These are phyloP conservation scores for Penicillium sp. DNA, from an alignment of 2,329 filamentous ascomycete genomes.

Conservation along the genomic window DNA sequence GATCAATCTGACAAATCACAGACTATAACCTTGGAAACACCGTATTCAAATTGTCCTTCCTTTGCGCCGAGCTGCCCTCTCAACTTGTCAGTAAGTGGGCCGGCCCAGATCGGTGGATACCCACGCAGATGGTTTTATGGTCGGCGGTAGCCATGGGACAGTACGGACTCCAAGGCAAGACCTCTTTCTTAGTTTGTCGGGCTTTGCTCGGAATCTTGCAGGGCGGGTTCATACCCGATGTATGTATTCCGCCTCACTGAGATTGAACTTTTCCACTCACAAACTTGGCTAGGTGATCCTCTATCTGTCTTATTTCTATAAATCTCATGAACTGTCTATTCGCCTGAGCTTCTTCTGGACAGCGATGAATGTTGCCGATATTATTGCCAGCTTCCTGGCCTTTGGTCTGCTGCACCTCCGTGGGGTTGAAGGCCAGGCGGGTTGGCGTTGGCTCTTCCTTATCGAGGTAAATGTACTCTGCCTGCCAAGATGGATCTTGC, in stretches of 20 bases:
- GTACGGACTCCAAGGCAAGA: constrained; percentile 44
- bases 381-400: constrained; percentile 44
- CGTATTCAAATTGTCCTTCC: constrained; percentile 54
- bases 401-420: constrained; percentile 40
- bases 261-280: neutral
- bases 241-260: constrained; percentile 19
- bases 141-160: constrained; percentile 48
- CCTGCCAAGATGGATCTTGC: neutral
- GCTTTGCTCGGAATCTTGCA: constrained; percentile 43
- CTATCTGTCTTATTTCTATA: constrained; percentile 72
- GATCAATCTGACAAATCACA: constrained; percentile 46
- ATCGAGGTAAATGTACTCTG: constrained; percentile 24
- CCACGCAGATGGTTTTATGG: constrained; percentile 53
- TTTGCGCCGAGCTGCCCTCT: constrained; percentile 55
- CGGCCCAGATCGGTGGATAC: constrained; percentile 56
- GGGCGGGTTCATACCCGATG: constrained; percentile 61
- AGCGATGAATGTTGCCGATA: constrained; percentile 40
- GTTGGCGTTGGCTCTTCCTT: constrained; percentile 38
- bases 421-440: constrained; percentile 29
- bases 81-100: constrained; percentile 57
- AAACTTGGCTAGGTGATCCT: constrained; percentile 23
- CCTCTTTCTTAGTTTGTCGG: constrained; percentile 37
- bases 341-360: constrained; percentile 28
- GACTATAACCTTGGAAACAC: constrained; percentile 54
- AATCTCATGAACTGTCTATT: constrained; percentile 61